Base-by-base conservation (phyloP, 768 basidiomycete genomes). In the Podaxis pistillaris region DNA sequence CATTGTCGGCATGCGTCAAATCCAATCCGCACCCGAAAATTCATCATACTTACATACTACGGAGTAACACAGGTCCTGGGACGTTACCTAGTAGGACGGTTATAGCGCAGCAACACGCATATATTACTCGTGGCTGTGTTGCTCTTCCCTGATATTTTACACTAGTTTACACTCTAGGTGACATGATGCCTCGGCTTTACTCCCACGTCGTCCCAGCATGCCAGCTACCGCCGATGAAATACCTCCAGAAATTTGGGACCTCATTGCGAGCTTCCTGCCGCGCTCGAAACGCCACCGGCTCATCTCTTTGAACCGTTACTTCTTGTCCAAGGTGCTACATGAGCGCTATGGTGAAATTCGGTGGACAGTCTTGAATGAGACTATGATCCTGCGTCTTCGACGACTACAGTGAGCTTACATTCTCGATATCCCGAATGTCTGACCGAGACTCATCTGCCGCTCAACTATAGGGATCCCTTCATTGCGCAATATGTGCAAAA, bases 221-320 rank as follows among this genome's bases (percentile, higher is more conserved):
- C 17, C 41, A 44, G 41, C n/a, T n/a, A n/a, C 41, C 12, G 41
- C 15, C 41, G 41, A 66, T 46, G 68, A 70, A 53, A 58, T 76
- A 9, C 74, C 76, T 24, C 69, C 69, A 19, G 76, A 77, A 52
- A 65, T 76, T 30, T 79, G 78, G 78, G 67, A 68, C 33, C 57
- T 71, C 41, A 66, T 78, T 40, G 68, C 71, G 22, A 52, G 62
- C 17, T 65, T 67, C 51, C 12, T 75, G 11, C 62, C 64, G 2
- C 19, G n/a, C n/a, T 13, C 26, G 37, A 50, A 67, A 13, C 65
- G 17, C n/a, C 41, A 15, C 6, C 41, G 41, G n/a, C 41, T 44
- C 17, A n/a, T 44, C 17, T 44, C 41, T 65, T 65, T 79, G n/a
- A 77, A 77, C 58, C 69, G 74, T 3, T 68, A 72, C 1, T 71